Conservation (phyloP, 139 green algal species). For the Coccomyxa sp. region DNA sequence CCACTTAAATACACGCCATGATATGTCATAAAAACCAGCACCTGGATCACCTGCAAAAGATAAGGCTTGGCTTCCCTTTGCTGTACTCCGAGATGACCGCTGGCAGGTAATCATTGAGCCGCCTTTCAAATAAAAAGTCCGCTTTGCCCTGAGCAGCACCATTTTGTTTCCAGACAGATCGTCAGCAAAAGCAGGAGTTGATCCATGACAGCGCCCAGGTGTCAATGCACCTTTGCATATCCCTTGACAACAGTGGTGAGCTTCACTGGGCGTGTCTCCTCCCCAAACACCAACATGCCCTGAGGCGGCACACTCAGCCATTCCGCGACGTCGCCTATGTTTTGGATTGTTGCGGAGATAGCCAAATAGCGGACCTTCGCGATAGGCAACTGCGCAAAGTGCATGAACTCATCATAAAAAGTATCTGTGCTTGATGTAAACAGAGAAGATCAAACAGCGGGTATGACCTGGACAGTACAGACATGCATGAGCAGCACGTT, state of each 20-base stretch:
- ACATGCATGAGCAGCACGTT: background rate
- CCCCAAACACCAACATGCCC: constrained; percentile 64
- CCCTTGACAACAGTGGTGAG: constrained; percentile 75
- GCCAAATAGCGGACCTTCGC: constrained; percentile 72
- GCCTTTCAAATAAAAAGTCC: constrained; percentile 56
- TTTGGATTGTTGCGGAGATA: constrained; percentile 82
- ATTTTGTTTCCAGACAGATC: no score
- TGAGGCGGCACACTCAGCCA: constrained; percentile 57
- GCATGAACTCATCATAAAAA: background rate
- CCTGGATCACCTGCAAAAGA: constrained; percentile 80
- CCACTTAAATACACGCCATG: background rate
- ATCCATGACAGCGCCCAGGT: no score
- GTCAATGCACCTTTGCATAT: constrained; percentile 29
- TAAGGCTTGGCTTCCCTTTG: constrained; percentile 67
- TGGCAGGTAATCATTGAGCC: constrained; percentile 69
- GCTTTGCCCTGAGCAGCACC: constrained; percentile 48
- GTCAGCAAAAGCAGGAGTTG: no score
- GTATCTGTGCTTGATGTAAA: background rate
- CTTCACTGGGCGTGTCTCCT: constrained; percentile 83
- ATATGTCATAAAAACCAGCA: background rate
- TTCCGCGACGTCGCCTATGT: constrained; percentile 64
- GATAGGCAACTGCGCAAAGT: constrained; percentile 50
- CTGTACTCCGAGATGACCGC: constrained; percentile 67
- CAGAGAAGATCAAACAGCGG: no score
- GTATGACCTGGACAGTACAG: no score